phyloP scores from a whole-genome alignment of 345 rosid genomes.

The thale cress (Arabidopsis thaliana) region TAIR10.1 NC_003076.8:17680001-17680500 shows the following conservation, averaged over 20 bases:
- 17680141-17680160: slow-evolving; percentile 77
- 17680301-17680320: slow-evolving; percentile 85
- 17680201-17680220: slow-evolving; percentile 70
- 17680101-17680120: slow-evolving; percentile 74
- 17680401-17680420: slow-evolving; percentile 83
- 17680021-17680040: neutral
- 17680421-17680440: neutral
- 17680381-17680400: slow-evolving; percentile 83
- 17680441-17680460: neutral
- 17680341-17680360: slow-evolving; percentile 91
- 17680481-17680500: neutral
- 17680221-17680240: slow-evolving; percentile 45
- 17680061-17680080: neutral
- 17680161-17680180: slow-evolving; percentile 67
- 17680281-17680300: slow-evolving; percentile 40
- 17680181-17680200: slow-evolving; percentile 59
- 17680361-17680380: slow-evolving; percentile 94
- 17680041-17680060: neutral
- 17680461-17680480: neutral
- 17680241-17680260: neutral
- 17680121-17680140: slow-evolving; percentile 70
- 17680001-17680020: neutral
- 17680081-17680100: neutral
- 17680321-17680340: slow-evolving; percentile 88
- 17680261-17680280: neutral